Conservation (phyloP, 371 early-diverging fungal genomes). For the Mortierella sp. region DNA sequence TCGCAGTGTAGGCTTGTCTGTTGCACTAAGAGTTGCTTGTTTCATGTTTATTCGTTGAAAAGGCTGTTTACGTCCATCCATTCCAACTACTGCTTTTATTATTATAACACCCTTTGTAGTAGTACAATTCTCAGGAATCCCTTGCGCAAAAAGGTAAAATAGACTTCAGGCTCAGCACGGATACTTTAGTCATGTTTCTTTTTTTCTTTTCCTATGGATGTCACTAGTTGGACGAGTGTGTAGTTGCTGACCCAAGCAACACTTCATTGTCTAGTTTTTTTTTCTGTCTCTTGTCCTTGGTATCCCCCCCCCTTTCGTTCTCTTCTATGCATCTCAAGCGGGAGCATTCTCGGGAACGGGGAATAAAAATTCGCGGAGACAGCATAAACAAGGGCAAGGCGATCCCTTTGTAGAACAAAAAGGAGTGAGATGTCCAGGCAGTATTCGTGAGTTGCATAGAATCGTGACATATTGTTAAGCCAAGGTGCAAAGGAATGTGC, state of each 20-base stretch:
- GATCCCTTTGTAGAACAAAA: neutral
- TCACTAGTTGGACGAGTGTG: neutral
- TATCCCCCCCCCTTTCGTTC: neutral
- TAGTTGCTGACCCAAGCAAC: slow-evolving; percentile 1
- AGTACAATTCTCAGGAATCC: no score
- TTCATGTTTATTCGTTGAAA: neutral
- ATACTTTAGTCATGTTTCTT: no score
- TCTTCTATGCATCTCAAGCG: neutral
- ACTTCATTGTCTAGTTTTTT: neutral
- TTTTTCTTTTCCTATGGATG: neutral
- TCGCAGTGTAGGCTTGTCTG: neutral
- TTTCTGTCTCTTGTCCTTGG: neutral
- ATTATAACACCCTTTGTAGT: no score
- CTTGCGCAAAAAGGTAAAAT: neutral
- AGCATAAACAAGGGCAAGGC: neutral
- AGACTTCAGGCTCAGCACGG: neutral
- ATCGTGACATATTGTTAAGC: neutral
- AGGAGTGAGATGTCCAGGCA: neutral
- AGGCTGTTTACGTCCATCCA: neutral
- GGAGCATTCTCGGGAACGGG: neutral
- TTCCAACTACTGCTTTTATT: no score
- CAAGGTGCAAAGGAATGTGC: neutral
- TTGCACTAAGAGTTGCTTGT: neutral
- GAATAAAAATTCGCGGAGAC: neutral
- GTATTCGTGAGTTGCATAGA: neutral